These are phyloP conservation scores for Leucocoprinus leucothites DNA, from an alignment of 768 basidiomycete genomes.

Conservation along the genomic window DNA sequence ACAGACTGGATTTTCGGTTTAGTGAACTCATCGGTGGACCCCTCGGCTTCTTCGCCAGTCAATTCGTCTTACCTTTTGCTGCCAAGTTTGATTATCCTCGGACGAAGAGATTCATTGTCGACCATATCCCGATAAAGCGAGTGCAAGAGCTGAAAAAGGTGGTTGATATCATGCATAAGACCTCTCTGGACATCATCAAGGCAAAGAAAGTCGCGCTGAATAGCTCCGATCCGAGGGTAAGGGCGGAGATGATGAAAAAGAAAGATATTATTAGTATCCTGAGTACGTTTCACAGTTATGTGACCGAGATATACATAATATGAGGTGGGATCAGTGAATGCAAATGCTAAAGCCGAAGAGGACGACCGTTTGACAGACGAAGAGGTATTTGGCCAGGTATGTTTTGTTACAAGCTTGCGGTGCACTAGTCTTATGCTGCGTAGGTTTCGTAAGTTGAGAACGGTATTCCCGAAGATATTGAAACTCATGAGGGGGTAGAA, in stretches of 20 bases:
- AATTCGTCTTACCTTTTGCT: conserved; percentile 7
- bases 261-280: conserved; percentile 48
- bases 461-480: neutral
- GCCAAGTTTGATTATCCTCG: conserved; percentile 3
- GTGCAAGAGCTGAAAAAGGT: conserved; percentile 29
- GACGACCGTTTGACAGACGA: conserved; percentile 30
- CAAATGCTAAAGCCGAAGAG: conserved; percentile 27
- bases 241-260: conserved; percentile 32
- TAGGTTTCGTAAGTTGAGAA: too few species aligned
- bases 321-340: conserved; percentile 26
- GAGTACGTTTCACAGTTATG: conserved; percentile 25
- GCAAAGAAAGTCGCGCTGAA: conserved; percentile 32
- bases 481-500: conserved; percentile 7
- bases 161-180: conserved; percentile 31
- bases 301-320: neutral
- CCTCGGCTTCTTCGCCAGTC: neutral
- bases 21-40: conserved; percentile 1
- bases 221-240: conserved; percentile 29
- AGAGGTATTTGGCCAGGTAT: conserved; percentile 32
- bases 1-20: neutral
- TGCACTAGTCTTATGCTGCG: too few species aligned
- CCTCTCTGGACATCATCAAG: conserved; percentile 32
- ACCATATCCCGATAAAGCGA: conserved; percentile 26
- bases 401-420: too few species aligned
- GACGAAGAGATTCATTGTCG: conserved; percentile 24